Percentiles rank a stretch among this genome's conserved stretches.
Evolutionary conservation across 2,329 filamentous ascomycete genomes (phyloP).

Genomic region (Calonectria leucothoes): DNA sequence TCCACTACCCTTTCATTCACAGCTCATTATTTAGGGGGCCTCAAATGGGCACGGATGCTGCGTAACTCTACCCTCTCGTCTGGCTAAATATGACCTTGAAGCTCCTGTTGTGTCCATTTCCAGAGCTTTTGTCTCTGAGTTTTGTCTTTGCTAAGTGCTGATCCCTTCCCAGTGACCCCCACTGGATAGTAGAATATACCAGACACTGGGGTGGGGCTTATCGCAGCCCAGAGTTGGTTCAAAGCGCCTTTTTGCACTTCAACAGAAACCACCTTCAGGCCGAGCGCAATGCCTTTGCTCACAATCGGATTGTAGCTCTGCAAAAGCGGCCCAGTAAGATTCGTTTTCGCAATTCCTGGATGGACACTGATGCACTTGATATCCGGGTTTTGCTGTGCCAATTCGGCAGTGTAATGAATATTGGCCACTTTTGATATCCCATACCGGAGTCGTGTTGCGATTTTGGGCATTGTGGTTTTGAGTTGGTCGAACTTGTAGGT

Average conservation of each 20-base stretch:
- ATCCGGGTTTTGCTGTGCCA: slow-evolving; percentile 8
- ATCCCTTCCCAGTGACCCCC: neutral
- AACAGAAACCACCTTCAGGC: neutral
- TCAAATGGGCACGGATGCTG: too few species aligned
- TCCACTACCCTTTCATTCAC: too few species aligned
- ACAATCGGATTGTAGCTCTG: too few species aligned
- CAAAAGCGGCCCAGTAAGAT: too few species aligned
- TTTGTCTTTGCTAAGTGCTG: neutral
- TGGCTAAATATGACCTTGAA: too few species aligned
- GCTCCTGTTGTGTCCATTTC: slow-evolving; percentile 13
- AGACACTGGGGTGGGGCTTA: slow-evolving; percentile 6
- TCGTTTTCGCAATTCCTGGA: neutral
- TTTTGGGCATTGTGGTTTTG: neutral
- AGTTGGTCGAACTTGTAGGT: neutral
- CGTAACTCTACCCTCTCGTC: too few species aligned
- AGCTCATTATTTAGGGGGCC: too few species aligned
- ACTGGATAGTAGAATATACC: slow-evolving; percentile 14
- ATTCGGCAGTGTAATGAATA: neutral
- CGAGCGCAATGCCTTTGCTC: neutral
- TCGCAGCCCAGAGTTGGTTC: slow-evolving; percentile 14
- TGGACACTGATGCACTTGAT: slow-evolving; percentile 7
- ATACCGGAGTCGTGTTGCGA: neutral
- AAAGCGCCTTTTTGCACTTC: neutral
- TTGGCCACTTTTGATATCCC: slow-evolving; percentile 15
- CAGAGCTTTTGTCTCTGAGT: neutral